Evolutionary conservation across 345 rosid genomes (phyloP), one percentile per base, ranked within the genome.

Genomic region (Aethionema arabicum): DNA sequence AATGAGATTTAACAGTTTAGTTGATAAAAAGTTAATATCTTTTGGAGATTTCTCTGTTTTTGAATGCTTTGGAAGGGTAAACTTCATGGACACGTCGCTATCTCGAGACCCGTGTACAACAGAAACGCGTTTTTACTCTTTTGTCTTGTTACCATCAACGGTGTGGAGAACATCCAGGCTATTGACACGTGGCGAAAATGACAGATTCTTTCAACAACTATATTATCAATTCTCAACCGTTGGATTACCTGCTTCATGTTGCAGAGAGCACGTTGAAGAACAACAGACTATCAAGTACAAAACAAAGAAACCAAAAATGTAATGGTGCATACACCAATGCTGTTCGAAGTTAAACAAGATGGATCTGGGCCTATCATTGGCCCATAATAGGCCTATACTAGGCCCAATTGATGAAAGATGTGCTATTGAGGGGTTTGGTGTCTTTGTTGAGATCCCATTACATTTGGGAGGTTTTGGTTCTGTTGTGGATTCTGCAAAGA

Each of bases 401-500:
- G 49, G 54, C 15, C 40, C 44, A 50, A 56, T 4, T 40, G 32
- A 63, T 56, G 27, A 4, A 36, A 14, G 13, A 1, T 3, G 2
- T 6, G 2, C 6, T 68, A 90, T 81, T 85, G 96, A 59, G 81
- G 96, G 74, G 79, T 85, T 63, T 78, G 95, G 66, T 82, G 96
- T 59, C 95, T 81, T 76, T 89, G 96, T 47, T 84, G 90, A 7
- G 70, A 55, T 35, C 40, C 40, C 10, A 11, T 12, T 12, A 78
- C 82, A 64, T 74, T 76, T 32, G 83, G 82, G 39, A 79, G 93
- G 51, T 70, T 84, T 21, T 21, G 27, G 27, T 1, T 21, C 67
- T 83, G 86, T 40, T 78, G 75, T 10, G 78, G 39, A 62, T 84
- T 89, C 68, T 84, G 95, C 67, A 83, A 85, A 5, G 78, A 56